Evolutionary conservation across 164 flowering plant species (phyloP), one percentile per base, ranked within the genome.

Genomic region (Dillenia turbinata): DNA sequence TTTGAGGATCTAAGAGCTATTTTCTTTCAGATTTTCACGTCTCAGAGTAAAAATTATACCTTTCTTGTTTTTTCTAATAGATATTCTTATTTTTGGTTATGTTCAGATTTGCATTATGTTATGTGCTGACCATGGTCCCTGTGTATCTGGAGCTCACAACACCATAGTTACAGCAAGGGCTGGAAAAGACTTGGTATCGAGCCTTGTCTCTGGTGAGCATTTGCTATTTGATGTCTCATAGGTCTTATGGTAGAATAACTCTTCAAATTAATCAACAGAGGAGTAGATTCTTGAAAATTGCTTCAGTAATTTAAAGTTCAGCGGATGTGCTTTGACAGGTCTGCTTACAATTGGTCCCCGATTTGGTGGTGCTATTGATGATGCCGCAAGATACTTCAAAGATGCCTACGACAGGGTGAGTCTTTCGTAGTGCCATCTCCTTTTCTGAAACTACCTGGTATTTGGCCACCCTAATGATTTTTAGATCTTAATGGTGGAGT

Each of bases 101-200:
- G 60, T 44, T 56, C 89, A 95, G 97, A 95, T 92, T 60, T 95
- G 97, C 70, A 73, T 95, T 75, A 92, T 95, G 97, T 66, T 95
- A 62, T 95, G 99, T 79, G 97, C 97, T n/a, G 99, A 95, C 69
- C 99, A 95, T 73, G 99, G 99, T 69, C 99, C 99, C 44, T 95
- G 99, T 67, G 97, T 92, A 62, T 95, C 99, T 71, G 97, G 99
- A 71, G 99, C 99, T 73, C 99, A 95, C 87, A 95, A 92, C 75
- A 81, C 97, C 19, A 95, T 92, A 58, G 97, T 95, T 45, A 95
- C 99, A 19, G 97, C 99, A 62, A 84, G 99, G 62, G 99, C 99
- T 56, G 97, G 97, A 65, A 95, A 95, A 74, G 99, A 95, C 69
- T 83, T 95, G 44, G 96, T 95, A 59, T 95, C 97, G 50, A 83